Evolutionary conservation across 345 rosid genomes (phyloP), one percentile per base, ranked within the genome.

Genomic region (Linum usitatissimum): DNA sequence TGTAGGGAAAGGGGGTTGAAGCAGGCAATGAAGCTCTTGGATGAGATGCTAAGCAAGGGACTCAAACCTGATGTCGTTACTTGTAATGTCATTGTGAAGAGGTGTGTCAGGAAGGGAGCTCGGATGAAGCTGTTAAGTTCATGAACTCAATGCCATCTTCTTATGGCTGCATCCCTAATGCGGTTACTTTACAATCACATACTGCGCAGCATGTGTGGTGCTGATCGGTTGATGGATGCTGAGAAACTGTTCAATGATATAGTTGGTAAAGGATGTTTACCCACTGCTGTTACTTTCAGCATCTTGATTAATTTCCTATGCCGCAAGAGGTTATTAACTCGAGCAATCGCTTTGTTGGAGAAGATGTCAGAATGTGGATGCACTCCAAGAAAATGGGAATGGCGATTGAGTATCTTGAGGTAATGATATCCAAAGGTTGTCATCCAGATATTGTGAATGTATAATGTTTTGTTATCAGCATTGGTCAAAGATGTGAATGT

Each of bases 401-500:
- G 51, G 98, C 87, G 3, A 78, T 88, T 5, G 83, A 86, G 66
- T 91, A 83, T 77, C 70, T 91, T 73, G 95, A 84, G 70, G 65
- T 83, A 66, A 92, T 92, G 96, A 85, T 81, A 53, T 81, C 95
- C 58, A 81, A 87, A 65, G 95, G 92, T 6, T 92, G 93, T 73
- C 85, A 86, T 68, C 98, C 98, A 6, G 91, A 92, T 71, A 89
- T 88, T 59, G 96, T 92, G 62, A 86, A n/a, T 96, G 14, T 92
- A 92, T 66, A 92, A 88, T 76, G 88, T 92, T 51, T 68, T 92
- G 79, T 75, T 92, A 4, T 81, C 89, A 15, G 98, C 91, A 60
- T 70, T 92, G 57, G 85, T 90, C 77, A 89, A 81, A 76, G 96
- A 85, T 53, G 95, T 91, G 59, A 89, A 86, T 71, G 91, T 92